Conservation (phyloP, 2,329 filamentous ascomycete species). For the Fusarium sacchari region DNA sequence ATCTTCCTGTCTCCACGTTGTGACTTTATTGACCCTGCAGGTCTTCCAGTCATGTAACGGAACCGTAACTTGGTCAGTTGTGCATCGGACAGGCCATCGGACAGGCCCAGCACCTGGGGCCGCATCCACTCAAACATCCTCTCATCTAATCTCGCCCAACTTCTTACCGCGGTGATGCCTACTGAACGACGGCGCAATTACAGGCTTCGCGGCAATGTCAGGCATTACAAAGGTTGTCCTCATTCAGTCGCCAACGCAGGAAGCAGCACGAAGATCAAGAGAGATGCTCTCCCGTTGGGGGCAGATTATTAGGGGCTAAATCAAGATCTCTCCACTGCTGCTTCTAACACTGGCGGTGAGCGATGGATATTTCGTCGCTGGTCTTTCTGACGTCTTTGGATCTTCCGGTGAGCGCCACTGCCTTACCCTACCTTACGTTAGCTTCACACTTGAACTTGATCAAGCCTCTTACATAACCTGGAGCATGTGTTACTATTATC, state of each 20-base stretch:
- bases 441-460: too few relatives aligned
- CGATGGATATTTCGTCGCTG: neutral
- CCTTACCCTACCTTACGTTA: neutral
- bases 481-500: too few relatives aligned
- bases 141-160: too few relatives aligned
- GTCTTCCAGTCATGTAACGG: neutral
- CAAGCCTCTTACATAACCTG: too few relatives aligned
- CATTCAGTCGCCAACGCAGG: neutral
- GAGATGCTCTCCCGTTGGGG: neutral
- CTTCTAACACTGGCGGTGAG: neutral
- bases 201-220: neutral
- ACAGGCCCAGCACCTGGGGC: too few relatives aligned
- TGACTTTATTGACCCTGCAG: neutral
- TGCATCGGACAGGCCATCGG: too few relatives aligned
- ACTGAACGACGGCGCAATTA: too few relatives aligned
- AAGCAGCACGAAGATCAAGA: neutral
- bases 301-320: neutral
- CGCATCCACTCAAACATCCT: accelerated
- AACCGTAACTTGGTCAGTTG: neutral
- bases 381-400: neutral
- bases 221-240: neutral
- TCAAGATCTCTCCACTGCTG: neutral
- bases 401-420: neutral
- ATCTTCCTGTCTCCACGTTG: neutral
- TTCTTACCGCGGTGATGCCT: too few relatives aligned